These are phyloP conservation scores for Sanghuangporus weigelae DNA, from an alignment of 1,284 basidiomycete species.

Conservation along the genomic window DNA sequence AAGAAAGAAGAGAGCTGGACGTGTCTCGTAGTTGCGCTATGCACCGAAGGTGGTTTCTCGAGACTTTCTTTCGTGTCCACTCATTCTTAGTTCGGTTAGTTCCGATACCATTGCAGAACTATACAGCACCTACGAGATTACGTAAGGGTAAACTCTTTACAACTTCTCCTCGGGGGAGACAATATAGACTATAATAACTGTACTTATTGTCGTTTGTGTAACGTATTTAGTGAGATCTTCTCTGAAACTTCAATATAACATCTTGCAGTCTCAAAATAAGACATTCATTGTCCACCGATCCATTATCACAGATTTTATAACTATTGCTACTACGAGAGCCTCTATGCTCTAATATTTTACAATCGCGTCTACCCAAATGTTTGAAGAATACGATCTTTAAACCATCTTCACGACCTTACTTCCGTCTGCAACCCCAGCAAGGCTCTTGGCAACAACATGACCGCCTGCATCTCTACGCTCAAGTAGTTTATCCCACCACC, in stretches of 20 bases:
- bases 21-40: slow-evolving; percentile 19
- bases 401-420: slow-evolving; percentile 76
- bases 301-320: too few relatives aligned
- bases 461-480: slow-evolving; percentile 55
- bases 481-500: slow-evolving; percentile 95
- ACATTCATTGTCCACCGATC: too few relatives aligned
- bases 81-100: not conserved
- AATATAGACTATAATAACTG: not conserved
- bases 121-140: slow-evolving; percentile 32
- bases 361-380: not conserved
- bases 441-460: slow-evolving; percentile 60
- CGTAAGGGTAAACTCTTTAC: not conserved
- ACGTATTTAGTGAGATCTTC: too few relatives aligned
- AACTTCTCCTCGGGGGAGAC: not conserved
- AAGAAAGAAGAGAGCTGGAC: slow-evolving; percentile 12
- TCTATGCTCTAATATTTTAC: not conserved
- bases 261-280: too few relatives aligned
- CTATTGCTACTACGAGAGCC: not conserved
- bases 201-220: too few relatives aligned
- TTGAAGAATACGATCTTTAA: slow-evolving; percentile 23
- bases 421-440: slow-evolving; percentile 66
- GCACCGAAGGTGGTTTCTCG: slow-evolving; percentile 7
- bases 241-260: too few relatives aligned
- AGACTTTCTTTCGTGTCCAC: not conserved
- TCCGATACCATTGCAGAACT: slow-evolving; percentile 32